Evolutionary conservation across 345 rosid genomes (phyloP), one percentile per base, ranked within the genome.

Genomic region (Populus euphratica): DNA sequence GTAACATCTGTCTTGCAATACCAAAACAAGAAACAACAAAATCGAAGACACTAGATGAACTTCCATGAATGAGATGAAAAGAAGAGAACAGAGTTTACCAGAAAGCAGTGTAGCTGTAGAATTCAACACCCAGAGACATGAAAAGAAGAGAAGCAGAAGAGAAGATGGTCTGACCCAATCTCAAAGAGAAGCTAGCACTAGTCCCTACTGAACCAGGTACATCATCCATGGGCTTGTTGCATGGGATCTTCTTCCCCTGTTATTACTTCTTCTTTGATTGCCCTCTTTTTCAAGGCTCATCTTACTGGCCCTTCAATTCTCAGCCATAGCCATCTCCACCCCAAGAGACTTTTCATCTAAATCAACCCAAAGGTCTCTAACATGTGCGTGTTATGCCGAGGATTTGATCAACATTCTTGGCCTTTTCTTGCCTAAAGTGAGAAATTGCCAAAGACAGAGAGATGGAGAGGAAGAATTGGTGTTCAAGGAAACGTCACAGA

Each of bases 71-170:
- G 14, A 10, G 69, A 18, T 63, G 13, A 71, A 17, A 14, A 36
- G 1, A 54, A 33, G 0, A 36, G 35, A 39, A 35, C 21, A 35
- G 35, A 18, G 41, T 44, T 70, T 87, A 94, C 98, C 97, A 90
- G 92, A 92, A 91, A 85, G 97, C 87, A 54, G 98, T 91, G 90
- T 89, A 91, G 87, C 90, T 89, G 76, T 91, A 91, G 89, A 92
- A 94, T 68, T 91, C 89, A 80, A 85, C 91, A 73, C 91, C 98
- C n/a, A 90, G 25, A 72, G 94, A 87, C 97, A 94, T 91, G 85
- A 90, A 90, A 56, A 91, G 92, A 61, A 94, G 94, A 86, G 97
- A 90, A 67, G 93, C 95, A 67, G 86, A 83, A 31, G 98, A 90
- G 81, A 94, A 93, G 7, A 88, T 68, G 69, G 91, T 82, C 81